These are phyloP conservation scores for Spathaspora arborariae DNA, from an alignment of 805 yeast genomes.

Conservation along the genomic window DNA sequence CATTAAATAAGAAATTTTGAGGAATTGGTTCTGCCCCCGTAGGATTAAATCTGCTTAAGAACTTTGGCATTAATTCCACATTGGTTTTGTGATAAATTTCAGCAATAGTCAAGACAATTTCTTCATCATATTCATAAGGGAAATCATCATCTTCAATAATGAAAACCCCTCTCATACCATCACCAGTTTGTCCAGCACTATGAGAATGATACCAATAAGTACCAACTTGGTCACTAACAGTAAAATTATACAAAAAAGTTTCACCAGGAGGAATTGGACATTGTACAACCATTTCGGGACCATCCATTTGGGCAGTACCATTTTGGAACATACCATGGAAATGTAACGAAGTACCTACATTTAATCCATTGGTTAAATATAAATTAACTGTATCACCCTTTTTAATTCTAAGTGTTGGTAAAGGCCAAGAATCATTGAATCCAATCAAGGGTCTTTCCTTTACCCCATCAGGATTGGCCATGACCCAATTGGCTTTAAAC, in stretches of 20 bases:
- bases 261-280: conserved; percentile 88
- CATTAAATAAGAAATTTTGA: conserved; percentile 60
- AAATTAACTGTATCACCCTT: conserved; percentile 77
- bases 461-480: conserved; percentile 67
- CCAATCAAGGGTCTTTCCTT: conserved; percentile 56
- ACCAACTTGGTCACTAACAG: conserved; percentile 76
- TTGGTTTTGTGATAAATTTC: conserved; percentile 65
- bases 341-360: conserved; percentile 71
- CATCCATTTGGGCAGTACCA: conserved; percentile 79
- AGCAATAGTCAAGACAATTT: conserved; percentile 50
- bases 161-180: conserved; percentile 82
- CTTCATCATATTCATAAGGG: conserved; percentile 64
- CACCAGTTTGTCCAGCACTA: conserved; percentile 84
- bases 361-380: conserved; percentile 72
- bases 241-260: conserved; percentile 78
- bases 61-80: conserved; percentile 41
- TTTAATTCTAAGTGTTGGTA: conserved; percentile 76
- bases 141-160: conserved; percentile 62
- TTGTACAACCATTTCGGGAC: conserved; percentile 83
- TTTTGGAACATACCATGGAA: conserved; percentile 92
- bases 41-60: conserved; percentile 66
- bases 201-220: conserved; percentile 98
- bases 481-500: conserved; percentile 64
- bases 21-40: conserved; percentile 87
- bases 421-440: conserved; percentile 73